phyloP scores from a whole-genome alignment of 345 rosid genomes.

The Excoecaria agallocha region DNA sequence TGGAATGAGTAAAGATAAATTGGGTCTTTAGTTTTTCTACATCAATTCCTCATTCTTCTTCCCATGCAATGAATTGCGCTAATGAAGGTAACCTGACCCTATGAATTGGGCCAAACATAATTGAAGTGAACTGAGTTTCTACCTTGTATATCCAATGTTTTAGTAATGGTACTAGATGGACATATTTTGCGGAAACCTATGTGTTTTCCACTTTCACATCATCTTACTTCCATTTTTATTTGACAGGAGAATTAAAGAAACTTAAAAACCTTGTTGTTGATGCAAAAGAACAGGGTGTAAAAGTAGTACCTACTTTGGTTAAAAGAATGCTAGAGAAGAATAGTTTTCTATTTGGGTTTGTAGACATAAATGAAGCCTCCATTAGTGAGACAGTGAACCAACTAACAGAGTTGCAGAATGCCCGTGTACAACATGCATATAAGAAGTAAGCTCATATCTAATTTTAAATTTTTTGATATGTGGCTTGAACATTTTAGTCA shows the following conservation, averaged over 20 bases:
- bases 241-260: conserved; percentile 69
- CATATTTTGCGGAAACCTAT: background rate
- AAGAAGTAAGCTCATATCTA: conserved; percentile 41
- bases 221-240: conserved; percentile 11
- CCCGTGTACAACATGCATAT: conserved; percentile 55
- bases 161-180: background rate
- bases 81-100: background rate
- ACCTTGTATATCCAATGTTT: background rate
- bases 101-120: background rate
- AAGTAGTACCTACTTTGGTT: conserved; percentile 47
- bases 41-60: background rate
- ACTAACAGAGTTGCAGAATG: conserved; percentile 53
- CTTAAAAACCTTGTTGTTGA: conserved; percentile 56
- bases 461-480: background rate
- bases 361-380: conserved; percentile 52
- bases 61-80: background rate
- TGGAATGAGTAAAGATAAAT: background rate
- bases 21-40: background rate
- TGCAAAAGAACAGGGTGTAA: conserved; percentile 48
- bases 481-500: background rate
- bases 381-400: conserved; percentile 42
- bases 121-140: background rate
- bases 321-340: conserved; percentile 65
- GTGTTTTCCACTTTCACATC: background rate
- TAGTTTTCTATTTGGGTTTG: conserved; percentile 69